Percentiles rank a stretch among this genome's conserved stretches.
Conservation (phyloP, 352 stramenopile genomes). For the Phytophthora tubulina region DNA sequence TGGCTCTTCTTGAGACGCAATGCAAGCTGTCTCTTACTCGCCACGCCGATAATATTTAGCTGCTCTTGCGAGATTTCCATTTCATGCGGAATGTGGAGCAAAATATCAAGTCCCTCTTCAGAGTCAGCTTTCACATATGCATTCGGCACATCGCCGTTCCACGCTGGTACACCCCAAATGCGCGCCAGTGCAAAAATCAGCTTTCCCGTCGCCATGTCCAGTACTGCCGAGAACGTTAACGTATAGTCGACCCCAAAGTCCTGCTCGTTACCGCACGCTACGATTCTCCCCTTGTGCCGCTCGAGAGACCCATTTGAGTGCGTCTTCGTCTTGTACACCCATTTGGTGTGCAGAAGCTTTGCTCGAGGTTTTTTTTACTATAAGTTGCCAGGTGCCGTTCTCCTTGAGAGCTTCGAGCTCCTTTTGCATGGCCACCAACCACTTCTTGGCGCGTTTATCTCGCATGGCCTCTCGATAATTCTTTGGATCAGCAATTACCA, state of each 20-base stretch:
- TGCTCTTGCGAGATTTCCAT: background rate
- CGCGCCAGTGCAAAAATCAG: background rate
- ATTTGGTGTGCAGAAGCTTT: conserved; percentile 26
- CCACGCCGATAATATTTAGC: conserved; percentile 24
- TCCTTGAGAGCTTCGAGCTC: background rate
- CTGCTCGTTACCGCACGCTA: conserved; percentile 32
- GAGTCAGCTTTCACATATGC: background rate
- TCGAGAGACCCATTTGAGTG: conserved; percentile 26
- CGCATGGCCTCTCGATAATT: too few relatives aligned
- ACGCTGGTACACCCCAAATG: background rate
- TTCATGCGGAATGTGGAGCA: conserved; percentile 28
- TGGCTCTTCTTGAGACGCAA: too few relatives aligned
- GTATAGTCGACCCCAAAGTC: background rate
- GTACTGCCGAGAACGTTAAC: background rate
- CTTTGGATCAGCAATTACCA: too few relatives aligned
- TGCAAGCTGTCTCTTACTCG: too few relatives aligned
- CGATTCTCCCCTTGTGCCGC: conserved; percentile 31
- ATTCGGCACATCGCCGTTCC: background rate
- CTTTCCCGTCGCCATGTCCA: background rate
- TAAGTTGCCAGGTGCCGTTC: background rate
- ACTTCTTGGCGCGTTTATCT: too few relatives aligned
- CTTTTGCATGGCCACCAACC: background rate
- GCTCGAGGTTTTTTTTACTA: background rate
- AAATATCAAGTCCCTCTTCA: conserved; percentile 12
- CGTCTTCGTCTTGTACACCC: conserved; percentile 16